Percentiles rank a stretch among this genome's conserved stretches.
These are phyloP conservation scores for Glycyrrhiza uralensis DNA, from an alignment of 306 rosid species.

Conservation along the genomic window DNA sequence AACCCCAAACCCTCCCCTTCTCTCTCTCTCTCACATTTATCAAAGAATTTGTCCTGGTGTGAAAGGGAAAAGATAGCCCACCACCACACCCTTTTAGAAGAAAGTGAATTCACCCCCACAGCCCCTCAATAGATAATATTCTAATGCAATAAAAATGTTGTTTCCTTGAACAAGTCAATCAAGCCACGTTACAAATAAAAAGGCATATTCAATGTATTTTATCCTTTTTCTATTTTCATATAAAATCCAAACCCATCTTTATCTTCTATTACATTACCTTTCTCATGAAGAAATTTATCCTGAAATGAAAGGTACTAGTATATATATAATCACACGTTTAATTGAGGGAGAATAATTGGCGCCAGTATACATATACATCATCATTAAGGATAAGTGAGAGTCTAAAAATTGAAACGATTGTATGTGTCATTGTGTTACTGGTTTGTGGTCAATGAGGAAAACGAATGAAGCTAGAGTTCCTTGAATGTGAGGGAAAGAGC, in stretches of 20 bases:
- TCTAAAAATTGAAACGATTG: no score
- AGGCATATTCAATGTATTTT: slow-evolving; percentile 17
- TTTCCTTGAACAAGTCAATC: slow-evolving; percentile 36
- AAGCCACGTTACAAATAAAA: slow-evolving; percentile 31
- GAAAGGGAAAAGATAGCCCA: slow-evolving; percentile 52
- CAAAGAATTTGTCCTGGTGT: slow-evolving; percentile 67
- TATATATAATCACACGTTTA: no score
- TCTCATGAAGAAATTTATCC: background rate
- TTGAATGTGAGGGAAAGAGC: background rate
- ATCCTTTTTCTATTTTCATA: slow-evolving; percentile 11
- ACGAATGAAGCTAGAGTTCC: no score
- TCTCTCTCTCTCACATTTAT: slow-evolving; percentile 57
- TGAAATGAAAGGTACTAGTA: no score
- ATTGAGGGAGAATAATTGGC: no score
- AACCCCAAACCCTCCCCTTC: slow-evolving; percentile 12
- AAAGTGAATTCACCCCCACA: slow-evolving; percentile 80
- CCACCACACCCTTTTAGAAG: slow-evolving; percentile 76
- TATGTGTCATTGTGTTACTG: no score
- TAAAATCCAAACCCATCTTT: slow-evolving; percentile 32
- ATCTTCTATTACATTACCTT: background rate
- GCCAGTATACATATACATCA: background rate
- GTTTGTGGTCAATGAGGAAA: no score
- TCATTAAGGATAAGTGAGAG: background rate
- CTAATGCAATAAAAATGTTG: background rate
- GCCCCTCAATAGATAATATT: slow-evolving; percentile 31